These are phyloP conservation scores for Stylosanthes scabra DNA, from an alignment of 331 rosid species.

Conservation along the genomic window DNA sequence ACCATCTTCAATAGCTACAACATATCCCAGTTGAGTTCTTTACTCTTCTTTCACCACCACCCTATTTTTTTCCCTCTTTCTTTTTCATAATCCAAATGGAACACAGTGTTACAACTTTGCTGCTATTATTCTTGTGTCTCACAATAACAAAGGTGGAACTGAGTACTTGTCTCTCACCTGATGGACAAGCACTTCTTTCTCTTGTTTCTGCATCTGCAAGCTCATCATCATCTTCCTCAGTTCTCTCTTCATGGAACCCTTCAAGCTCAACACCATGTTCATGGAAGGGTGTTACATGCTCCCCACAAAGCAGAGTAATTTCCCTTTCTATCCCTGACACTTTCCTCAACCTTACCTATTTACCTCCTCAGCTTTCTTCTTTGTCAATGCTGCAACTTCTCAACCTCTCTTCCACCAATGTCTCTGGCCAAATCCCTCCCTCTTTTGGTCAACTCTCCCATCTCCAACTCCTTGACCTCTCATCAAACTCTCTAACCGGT, in stretches of 20 bases:
- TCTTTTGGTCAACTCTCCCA: conserved; percentile 71
- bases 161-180: conserved; percentile 64
- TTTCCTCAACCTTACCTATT: conserved; percentile 73
- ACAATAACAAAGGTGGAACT: conserved; percentile 46
- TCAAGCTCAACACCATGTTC: conserved; percentile 80
- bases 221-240: conserved; percentile 57
- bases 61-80: neutral
- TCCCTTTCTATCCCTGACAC: conserved; percentile 78
- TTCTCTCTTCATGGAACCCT: conserved; percentile 82
- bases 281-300: conserved; percentile 89
- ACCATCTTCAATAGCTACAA: conserved; percentile 37
- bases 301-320: conserved; percentile 82
- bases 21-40: conserved; percentile 32
- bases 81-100: conserved; percentile 47
- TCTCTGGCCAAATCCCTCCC: conserved; percentile 82
- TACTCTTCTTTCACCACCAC: conserved; percentile 26
- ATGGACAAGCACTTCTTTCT: conserved; percentile 84
- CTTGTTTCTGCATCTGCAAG: conserved; percentile 51
- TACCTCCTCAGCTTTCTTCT: conserved; percentile 75
- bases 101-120: conserved; percentile 39
- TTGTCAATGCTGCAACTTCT: conserved; percentile 83
- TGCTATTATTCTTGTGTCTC: conserved; percentile 40
- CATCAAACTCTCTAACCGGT: conserved; percentile 80
- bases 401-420: conserved; percentile 86
- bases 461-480: conserved; percentile 82